Percentiles rank a stretch among this genome's conserved stretches.
These are phyloP conservation scores for Teratosphaeria zuluensis DNA, from an alignment of 2,329 filamentous ascomycete species.

Conservation along the genomic window DNA sequence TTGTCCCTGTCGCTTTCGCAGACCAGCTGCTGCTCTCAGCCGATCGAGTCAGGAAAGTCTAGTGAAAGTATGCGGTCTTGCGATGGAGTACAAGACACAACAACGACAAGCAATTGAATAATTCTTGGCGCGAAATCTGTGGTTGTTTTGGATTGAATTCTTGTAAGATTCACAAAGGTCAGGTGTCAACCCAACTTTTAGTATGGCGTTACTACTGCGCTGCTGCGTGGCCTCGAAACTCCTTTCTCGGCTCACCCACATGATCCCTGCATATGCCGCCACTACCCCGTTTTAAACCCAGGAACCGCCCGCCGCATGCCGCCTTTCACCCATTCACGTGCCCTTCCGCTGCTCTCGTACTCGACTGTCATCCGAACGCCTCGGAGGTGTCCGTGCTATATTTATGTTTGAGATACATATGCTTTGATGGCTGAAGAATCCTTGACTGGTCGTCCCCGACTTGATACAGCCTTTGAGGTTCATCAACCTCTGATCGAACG, in stretches of 20 bases:
- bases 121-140: not conserved
- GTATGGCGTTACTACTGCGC: not conserved
- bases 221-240: not conserved
- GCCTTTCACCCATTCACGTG: not conserved
- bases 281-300: not conserved
- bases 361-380: not conserved
- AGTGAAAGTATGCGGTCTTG: conserved; percentile 16
- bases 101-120: not conserved
- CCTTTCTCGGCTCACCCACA: not conserved
- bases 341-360: not conserved
- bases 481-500: too few relatives aligned
- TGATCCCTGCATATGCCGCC: not conserved
- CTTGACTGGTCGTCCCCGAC: conserved; percentile 27
- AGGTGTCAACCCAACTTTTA: not conserved
- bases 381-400: not conserved
- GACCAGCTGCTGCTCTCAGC: conserved; percentile 6
- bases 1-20: conserved; percentile 3
- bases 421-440: conserved; percentile 30
- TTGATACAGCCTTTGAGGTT: conserved; percentile 16
- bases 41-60: not conserved
- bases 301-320: not conserved
- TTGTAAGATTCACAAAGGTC: not conserved
- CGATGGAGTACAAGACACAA: conserved; percentile 26
- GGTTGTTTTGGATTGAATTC: not conserved
- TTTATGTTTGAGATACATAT: conserved; percentile 8